Base-by-base conservation (phyloP, 768 basidiomycete species). In the Pulveroboletus sp. region DNA sequence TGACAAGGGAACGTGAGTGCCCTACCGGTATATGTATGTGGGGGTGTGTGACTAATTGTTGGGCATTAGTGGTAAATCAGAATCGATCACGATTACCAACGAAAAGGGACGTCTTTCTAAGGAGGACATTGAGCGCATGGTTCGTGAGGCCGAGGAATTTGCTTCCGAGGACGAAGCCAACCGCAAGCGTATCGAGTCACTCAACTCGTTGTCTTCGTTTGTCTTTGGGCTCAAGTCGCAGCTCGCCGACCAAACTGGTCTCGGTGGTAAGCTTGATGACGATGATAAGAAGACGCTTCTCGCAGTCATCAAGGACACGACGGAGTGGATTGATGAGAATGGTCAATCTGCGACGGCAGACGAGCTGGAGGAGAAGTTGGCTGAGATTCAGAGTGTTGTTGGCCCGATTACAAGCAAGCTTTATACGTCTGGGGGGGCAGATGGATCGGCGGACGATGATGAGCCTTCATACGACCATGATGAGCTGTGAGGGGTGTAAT, bases 101-200 rank as follows among this genome's bases (percentile, higher is more conserved):
- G 92, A 95, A 70, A 94, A 94, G 75, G 93, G 91, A 38, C 90
- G 94, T 73, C 82, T 93, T 20, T 80, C 76, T 40, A 84, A 87
- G 57, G 90, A 92, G 52, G 90, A 97, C 52, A 95, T 97, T 53
- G 94, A 97, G 63, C 89, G 92, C 52, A 97, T 95, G 94, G 89
- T 97, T 47, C 81, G 76, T 25, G 94, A 97, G 60, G 93, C 92
- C 5, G 93, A 97, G 77, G 85, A 93, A 62, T 94, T 90, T 58
- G 87, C 87, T 2, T 69, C 79, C 7, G 87, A 90, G 69, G 90
- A 91, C 50, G 89, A 80, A 68, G 78, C 79, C 36, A 83, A 85
- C 65, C 81, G 86, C 58, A 88, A 87, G 71, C 84, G 87, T 41
- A 88, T 91, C 52, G 91, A 92, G 64, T 78, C 87, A n/a, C 80